Evolutionary conservation across 208 protist species (phyloP), one percentile per base, ranked within the genome.

Genomic region (Perkinsela sp.): DNA sequence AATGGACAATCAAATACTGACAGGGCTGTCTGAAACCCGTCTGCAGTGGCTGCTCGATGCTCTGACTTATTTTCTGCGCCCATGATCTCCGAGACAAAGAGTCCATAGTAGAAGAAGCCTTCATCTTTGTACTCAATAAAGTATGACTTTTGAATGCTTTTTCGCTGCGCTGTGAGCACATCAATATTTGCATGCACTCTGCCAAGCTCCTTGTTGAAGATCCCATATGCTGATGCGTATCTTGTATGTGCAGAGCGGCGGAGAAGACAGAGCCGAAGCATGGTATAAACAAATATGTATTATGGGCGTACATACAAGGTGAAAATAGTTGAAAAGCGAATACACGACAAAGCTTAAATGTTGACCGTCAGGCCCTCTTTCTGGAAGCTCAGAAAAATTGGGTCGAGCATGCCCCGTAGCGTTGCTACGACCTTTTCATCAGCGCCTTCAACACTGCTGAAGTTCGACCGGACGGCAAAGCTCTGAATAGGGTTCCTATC

Each of bases 351-450:
- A n/a, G n/a, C n/a, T n/a, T n/a, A n/a, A n/a, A n/a, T n/a, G n/a
- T n/a, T n/a, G n/a, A 57, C 13, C 40, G 6, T 57, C 13, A 57
- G 40, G 13, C 40, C 40, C 6, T 6, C 40, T 57, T 57, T 57
- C 22, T 22, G 40, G 22, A 57, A n/a, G 6, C 22, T 6, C 40
- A n/a, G 13, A 22, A 57, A n/a, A 6, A 57, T 57, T n/a, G 40
- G 40, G 22, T 57, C 40, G 6, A 22, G 13, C 6, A 57, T 6
- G 6, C 13, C 40, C 13, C 40, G 40, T n/a, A 57, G 6, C 6
- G 40, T 57, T 57, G 40, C 40, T 57, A n/a, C 40, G 22, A 57
- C 40, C 40, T 57, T 57, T 57, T 57, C 40, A 57, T 57, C 40
- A 6, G 40, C 40, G 40, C 40, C 40, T n/a, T 57, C 40, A n/a